Conservation (phyloP, 2,329 filamentous ascomycete species). For the Bipolaris zeicola region DNA sequence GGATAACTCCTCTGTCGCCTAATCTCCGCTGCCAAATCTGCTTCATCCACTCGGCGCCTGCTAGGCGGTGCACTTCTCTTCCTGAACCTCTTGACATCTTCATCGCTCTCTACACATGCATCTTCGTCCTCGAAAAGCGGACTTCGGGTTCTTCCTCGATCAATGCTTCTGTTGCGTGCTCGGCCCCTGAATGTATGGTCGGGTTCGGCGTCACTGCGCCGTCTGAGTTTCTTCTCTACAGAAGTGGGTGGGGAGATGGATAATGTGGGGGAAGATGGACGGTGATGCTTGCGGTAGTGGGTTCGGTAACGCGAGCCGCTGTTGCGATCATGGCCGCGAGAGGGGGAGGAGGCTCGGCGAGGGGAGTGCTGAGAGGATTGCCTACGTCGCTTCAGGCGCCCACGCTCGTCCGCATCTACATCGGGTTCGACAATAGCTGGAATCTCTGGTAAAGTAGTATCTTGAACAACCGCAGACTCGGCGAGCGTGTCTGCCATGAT, state of each 20-base stretch:
- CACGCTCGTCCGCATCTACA: constrained; percentile 35
- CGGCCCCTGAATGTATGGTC: constrained; percentile 45
- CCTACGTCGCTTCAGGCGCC: constrained; percentile 41
- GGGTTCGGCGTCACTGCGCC: constrained; percentile 43
- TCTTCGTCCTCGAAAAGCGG: constrained; percentile 34
- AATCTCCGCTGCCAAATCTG: constrained; percentile 25
- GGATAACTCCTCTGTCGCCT: constrained; percentile 48
- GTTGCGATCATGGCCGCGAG: constrained; percentile 42
- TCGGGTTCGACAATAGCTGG: constrained; percentile 50
- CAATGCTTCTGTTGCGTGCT: constrained; percentile 33
- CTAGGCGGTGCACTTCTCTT: constrained; percentile 46
- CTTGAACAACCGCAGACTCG: constrained; percentile 15
- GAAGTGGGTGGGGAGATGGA: constrained; percentile 31
- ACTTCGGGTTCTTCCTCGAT: constrained; percentile 25
- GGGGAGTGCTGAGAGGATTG: constrained; percentile 38
- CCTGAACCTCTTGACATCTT: constrained; percentile 34
- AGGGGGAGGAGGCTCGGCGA: constrained; percentile 38
- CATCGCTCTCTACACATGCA: constrained; percentile 25
- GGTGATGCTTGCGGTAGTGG: constrained; percentile 43
- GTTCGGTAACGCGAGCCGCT: constrained; percentile 38
- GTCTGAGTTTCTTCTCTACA: constrained; percentile 32
- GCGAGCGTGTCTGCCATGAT: constrained; percentile 8
- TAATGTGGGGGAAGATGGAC: constrained; percentile 31
- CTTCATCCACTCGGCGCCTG: constrained; percentile 32
- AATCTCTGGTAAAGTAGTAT: constrained; percentile 48